A percentile compares a stretch with the other conserved stretches of the same genome.
phyloP scores from a whole-genome alignment of 176 grass and related monocot species.

The Luzula sylvatica region DNA sequence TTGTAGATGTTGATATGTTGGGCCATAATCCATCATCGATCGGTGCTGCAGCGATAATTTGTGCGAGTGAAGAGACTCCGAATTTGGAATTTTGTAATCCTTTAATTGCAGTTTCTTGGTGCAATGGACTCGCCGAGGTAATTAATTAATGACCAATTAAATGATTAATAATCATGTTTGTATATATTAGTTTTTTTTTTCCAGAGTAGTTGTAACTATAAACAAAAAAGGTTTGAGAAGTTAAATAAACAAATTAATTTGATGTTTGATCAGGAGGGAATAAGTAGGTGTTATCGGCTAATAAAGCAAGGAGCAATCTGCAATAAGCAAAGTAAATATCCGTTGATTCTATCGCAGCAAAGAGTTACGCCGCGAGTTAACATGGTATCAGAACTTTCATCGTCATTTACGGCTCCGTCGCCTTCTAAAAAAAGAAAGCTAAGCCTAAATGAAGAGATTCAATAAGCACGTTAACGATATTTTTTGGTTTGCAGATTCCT shows the following conservation, averaged over 20 bases:
- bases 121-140: conserved; percentile 82
- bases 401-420: conserved; percentile 24
- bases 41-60: conserved; percentile 74
- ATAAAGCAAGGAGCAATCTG: conserved; percentile 45
- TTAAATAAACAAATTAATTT: background rate
- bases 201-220: background rate
- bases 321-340: conserved; percentile 26
- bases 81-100: conserved; percentile 36
- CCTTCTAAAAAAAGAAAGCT: conserved; percentile 60
- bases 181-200: background rate
- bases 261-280: conserved; percentile 72
- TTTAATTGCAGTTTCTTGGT: conserved; percentile 48
- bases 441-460: conserved; percentile 22
- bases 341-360: conserved; percentile 22
- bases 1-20: conserved; percentile 57
- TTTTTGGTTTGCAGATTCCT: conserved; percentile 41
- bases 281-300: conserved; percentile 54
- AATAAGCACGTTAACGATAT: conserved; percentile 30
- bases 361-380: conserved; percentile 25
- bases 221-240: background rate
- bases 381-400: conserved; percentile 32
- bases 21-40: conserved; percentile 71
- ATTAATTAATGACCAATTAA: background rate
- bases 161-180: background rate
- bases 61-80: conserved; percentile 40